These are phyloP conservation scores for Xylaria sp. DNA, from an alignment of 2,329 filamentous ascomycete species.

Conservation along the genomic window DNA sequence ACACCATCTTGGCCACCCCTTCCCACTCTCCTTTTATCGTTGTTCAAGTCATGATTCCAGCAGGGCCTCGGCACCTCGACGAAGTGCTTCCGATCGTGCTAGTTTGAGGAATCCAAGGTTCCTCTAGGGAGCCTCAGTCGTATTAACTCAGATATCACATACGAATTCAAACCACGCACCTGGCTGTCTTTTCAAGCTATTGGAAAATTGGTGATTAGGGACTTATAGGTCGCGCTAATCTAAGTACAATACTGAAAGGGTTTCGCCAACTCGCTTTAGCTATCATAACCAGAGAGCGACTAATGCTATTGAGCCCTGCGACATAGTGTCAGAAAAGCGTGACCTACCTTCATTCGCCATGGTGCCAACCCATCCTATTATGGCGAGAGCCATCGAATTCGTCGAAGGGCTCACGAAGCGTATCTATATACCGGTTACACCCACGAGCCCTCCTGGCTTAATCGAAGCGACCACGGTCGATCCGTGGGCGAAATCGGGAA, in stretches of 20 bases:
- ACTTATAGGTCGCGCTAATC: conserved; percentile 11
- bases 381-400: conserved; percentile 52
- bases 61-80: conserved; percentile 41
- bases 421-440: conserved; percentile 69
- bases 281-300: conserved; percentile 5
- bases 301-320: conserved; percentile 28
- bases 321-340: conserved; percentile 23
- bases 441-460: conserved; percentile 69
- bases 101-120: conserved; percentile 54
- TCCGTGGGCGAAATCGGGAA: conserved; percentile 83
- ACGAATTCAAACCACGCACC: conserved; percentile 1
- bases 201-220: not conserved
- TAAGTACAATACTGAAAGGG: conserved; percentile 4
- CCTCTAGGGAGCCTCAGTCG: conserved; percentile 39
- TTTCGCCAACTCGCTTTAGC: conserved; percentile 1
- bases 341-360: conserved; percentile 49
- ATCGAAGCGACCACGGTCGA: conserved; percentile 74
- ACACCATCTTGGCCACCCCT: conserved; percentile 36
- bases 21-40: conserved; percentile 32
- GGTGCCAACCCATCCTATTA: conserved; percentile 53
- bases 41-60: conserved; percentile 40
- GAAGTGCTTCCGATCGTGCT: conserved; percentile 45
- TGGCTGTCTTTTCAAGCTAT: not conserved
- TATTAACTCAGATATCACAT: conserved; percentile 33
- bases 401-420: conserved; percentile 61